Evolutionary conservation across 495 filamentous ascomycete genomes (phyloP).

Genomic region (Xylaria scruposa): DNA sequence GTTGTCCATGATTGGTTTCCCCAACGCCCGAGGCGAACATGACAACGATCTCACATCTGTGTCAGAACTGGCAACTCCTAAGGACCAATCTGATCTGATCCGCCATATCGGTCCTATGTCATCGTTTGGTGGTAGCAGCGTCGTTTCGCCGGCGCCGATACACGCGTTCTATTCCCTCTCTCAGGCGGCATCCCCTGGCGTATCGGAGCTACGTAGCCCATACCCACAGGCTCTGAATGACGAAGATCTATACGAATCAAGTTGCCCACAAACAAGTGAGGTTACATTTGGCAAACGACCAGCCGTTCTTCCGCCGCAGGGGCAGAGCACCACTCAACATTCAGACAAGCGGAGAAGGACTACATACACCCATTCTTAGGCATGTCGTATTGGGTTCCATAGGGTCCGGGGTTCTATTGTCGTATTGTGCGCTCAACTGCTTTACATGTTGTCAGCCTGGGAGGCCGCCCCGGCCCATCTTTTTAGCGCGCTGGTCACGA

Average conservation of each 20-base stretch:
- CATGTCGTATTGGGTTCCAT: neutral
- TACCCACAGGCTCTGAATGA: conserved; percentile 37
- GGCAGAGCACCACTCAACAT: conserved; percentile 22
- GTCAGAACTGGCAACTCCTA: conserved; percentile 41
- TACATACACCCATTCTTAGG: conserved; percentile 16
- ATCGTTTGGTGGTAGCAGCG: conserved; percentile 29
- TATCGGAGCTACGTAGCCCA: conserved; percentile 35
- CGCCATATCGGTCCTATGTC: conserved; percentile 33
- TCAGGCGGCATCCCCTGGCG: conserved; percentile 30
- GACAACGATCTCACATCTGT: conserved; percentile 42
- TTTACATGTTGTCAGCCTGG: conserved; percentile 48
- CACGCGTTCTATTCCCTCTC: conserved; percentile 30
- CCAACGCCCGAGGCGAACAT: conserved; percentile 33
- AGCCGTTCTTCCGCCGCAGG: conserved; percentile 26
- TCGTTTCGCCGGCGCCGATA: conserved; percentile 35
- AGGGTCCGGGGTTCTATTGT: neutral
- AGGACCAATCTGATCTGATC: conserved; percentile 35
- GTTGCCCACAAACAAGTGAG: conserved; percentile 23
- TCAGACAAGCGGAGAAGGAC: conserved; percentile 33
- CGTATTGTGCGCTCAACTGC: neutral
- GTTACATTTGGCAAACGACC: conserved; percentile 33
- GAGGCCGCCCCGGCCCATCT: conserved; percentile 72
- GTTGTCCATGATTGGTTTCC: conserved; percentile 40
- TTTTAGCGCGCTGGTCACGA: conserved; percentile 75
- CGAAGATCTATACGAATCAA: conserved; percentile 39